Base-by-base conservation (phyloP, 176 grass and related monocot species). In the Oryza meyeriana region DNA sequence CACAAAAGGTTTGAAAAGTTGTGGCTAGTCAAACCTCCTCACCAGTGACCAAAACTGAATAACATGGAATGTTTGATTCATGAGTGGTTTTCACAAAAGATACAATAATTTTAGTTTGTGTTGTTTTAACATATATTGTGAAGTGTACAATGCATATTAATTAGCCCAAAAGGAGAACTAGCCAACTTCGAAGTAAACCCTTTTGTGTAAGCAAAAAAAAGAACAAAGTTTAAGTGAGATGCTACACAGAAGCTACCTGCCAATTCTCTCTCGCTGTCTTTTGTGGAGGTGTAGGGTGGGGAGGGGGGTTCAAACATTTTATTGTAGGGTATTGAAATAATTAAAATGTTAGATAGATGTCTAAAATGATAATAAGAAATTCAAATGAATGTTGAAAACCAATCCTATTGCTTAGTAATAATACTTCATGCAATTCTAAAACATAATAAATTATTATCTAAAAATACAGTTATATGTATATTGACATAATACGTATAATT, bases 11-110 rank as follows among this genome's bases (percentile, higher is more conserved):
- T 97, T 97, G 87, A 92, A 97, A 74, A 91, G 84, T 34, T 97
- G 87, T 8, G 94, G 91, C 74, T 97, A 80, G 81, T 97, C 94
- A 82, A 97, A 97, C 73, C 91, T 86, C 87, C 94, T 97, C 76
- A 90, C 91, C 59, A 97, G 65, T 82, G 94, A 97, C 91, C 91
- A 97, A 58, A 94, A 89, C 94, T 97, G 72, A 8, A 66, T 39
- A 39, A 35, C 28, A 52, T 41, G n/a, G 34, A 29, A 33, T 11
- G 24, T 59, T n/a, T 25, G 2, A 10, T 59, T 59, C 8, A 24
- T 25, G n/a, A 25, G 8, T 59, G n/a, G 4, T 57, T 17, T 57
- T n/a, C 47, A 57, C 7, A n/a, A n/a, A 57, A n/a, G 20, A 57
- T 57, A 1, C 44, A 47, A 42, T n/a, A 42, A 12, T 12, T 0